Conservation (phyloP, 192 early-diverging fungal genomes). For the Coemansia sp. region DNA sequence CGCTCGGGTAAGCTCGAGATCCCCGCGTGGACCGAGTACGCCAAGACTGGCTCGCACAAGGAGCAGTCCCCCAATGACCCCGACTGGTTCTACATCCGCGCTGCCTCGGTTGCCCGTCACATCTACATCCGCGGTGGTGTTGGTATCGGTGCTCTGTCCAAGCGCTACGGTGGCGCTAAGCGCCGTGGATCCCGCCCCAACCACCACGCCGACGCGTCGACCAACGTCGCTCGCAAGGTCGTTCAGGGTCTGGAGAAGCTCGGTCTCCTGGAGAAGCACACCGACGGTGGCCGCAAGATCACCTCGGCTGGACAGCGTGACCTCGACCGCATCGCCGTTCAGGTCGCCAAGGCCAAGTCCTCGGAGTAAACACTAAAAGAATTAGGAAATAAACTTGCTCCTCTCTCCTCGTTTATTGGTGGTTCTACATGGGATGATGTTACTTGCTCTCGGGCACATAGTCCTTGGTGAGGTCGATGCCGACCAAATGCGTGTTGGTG, state of each 20-base stretch:
- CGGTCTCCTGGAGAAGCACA: conserved; percentile 91
- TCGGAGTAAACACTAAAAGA: conserved; percentile 11
- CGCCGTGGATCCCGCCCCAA: conserved; percentile 94
- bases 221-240: conserved; percentile 92
- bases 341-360: conserved; percentile 56
- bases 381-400: neutral
- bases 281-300: conserved; percentile 91
- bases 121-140: conserved; percentile 91
- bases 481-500: conserved; percentile 75
- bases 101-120: conserved; percentile 94
- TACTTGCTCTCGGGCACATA: conserved; percentile 47
- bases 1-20: conserved; percentile 97
- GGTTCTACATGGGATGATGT: neutral
- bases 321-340: conserved; percentile 92
- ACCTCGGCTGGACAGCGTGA: conserved; percentile 96
- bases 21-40: conserved; percentile 98
- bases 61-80: conserved; percentile 97
- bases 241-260: conserved; percentile 99
- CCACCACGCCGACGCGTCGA: conserved; percentile 83
- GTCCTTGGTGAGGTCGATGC: conserved; percentile 73
- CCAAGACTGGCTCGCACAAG: conserved; percentile 97
- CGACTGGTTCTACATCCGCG: conserved; percentile 99
- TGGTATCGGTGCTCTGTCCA: conserved; percentile 92
- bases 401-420: neutral
- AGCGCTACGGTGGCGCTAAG: conserved; percentile 88